Base-by-base conservation (phyloP, 805 yeast species). In the Jamesozyma lodderae region DNA sequence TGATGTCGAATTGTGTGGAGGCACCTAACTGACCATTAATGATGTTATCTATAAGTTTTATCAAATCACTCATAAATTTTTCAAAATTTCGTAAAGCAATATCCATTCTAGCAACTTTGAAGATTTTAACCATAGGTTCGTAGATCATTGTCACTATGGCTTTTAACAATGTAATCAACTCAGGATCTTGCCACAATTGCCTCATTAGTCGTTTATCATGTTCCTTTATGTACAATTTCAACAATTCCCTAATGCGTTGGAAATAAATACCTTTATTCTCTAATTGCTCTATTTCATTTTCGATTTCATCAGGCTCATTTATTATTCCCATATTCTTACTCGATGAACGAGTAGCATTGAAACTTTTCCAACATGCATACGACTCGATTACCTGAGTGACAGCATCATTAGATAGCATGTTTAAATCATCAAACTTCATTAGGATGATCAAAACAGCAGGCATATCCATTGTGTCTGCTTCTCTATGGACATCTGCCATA, bases 141-240 rank as follows among this genome's bases (percentile, higher is more conserved):
- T 81, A 83, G 44, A 83, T 77, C 45, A 82, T 65, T 2, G 84
- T 66, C 33, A 92, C 68, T 21, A 86, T 66, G 34, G 83, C 84
- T 46, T 81, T 81, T 41, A 88, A 65, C 30, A 90, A 68, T 26
- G 69, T 69, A n/a, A 87, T 78, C 33, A 94, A 64, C 46, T 82
- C 84, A 0, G 90, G 86, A 49, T 88, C 95, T 33, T 75, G 77
- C 94, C 95, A 85, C 31, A 88, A 55, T 52, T 79, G 79, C 49
- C 77, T 78, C 66, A 88, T 60, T 31, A 81, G 63, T 40, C 77
- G 75, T 55, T 85, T 87, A 53, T 90, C 98, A 26, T 76, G 73
- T 41, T 75, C 79, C 25, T 92, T 71, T 1, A 83, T 64, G 45
- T 71, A 71, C 14, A 81, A 60, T 42, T 73, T 78, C 60, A 81